phyloP scores from a whole-genome alignment of 768 basidiomycete genomes.

The Nidula microcarpa region DNA sequence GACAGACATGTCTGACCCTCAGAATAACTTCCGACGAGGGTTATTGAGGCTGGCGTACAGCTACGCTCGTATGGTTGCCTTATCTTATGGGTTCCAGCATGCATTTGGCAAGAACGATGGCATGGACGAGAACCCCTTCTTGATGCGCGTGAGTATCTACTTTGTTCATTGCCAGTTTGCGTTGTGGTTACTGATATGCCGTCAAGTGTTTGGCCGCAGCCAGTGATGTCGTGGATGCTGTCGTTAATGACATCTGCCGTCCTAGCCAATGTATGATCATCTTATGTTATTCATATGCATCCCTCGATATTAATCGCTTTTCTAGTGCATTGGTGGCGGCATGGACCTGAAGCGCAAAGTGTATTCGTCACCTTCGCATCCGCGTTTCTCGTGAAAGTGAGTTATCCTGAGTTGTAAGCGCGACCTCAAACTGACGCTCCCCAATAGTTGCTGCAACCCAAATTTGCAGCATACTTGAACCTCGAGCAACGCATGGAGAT shows the following conservation, averaged over 20 bases:
- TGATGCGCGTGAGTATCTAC: conserved; percentile 51
- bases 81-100: conserved; percentile 78
- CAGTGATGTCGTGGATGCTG: conserved; percentile 57
- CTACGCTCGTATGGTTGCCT: conserved; percentile 64
- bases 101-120: conserved; percentile 57
- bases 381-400: conserved; percentile 78
- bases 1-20: conserved; percentile 51
- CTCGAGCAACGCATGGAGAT: conserved; percentile 60
- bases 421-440: neutral
- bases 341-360: conserved; percentile 77
- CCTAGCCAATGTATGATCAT: conserved; percentile 47
- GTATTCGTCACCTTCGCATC: conserved; percentile 80
- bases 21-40: conserved; percentile 58
- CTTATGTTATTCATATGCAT: no score
- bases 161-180: neutral
- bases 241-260: conserved; percentile 54
- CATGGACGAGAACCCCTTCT: conserved; percentile 62
- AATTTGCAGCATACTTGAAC: conserved; percentile 60
- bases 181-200: conserved; percentile 1
- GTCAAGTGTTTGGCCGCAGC: conserved; percentile 65
- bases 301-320: conserved; percentile 2
- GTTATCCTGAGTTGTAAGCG: conserved; percentile 3
- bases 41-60: conserved; percentile 61
- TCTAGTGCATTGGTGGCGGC: conserved; percentile 47
- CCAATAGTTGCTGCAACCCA: conserved; percentile 72